Base-by-base conservation (phyloP, 2,329 filamentous ascomycete genomes). In the Xenoacremonium recifei region DNA sequence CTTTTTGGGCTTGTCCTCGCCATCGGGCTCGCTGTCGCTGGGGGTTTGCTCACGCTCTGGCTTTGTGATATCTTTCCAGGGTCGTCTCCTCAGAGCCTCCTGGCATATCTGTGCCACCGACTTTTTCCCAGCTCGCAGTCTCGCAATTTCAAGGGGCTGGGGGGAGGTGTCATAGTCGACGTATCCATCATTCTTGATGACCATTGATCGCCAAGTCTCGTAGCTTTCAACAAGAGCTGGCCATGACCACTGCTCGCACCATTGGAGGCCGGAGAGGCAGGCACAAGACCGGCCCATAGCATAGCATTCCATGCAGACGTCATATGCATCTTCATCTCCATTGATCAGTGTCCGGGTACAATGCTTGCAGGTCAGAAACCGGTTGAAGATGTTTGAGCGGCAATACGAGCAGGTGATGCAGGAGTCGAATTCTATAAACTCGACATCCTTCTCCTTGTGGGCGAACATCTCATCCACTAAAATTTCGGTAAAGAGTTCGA, bases 271-370 rank as follows among this genome's bases (percentile, higher is more conserved):
- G 4, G 91, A 95, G 37, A 95, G 78, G 59, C 93, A 99, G 3
- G 80, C 81, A 61, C 93, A 99, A 34, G 91, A 96, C 38, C 93
- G 82, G 17, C 93, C 93, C 87, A 97, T 95, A n/a, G 84, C 87
- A 60, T 95, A 99, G 61, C 93, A 99, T 54, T 99, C 93, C 87
- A 99, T 91, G 60, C 93, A 99, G 17, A 99, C 77, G 62, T 99
- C 93, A 61, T 97, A 99, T 0, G 88, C 88, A 59, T 97, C 88
- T 41, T 89, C 85, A 13, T 77, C 80, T 21, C 82, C 87, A 45
- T 78, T 77, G 10, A 78, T 71, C 16, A 88, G 73, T 36, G 76
- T 72, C 25, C 84, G 76, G 34, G 89, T 79, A 62, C 93, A 99
- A 39, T 84, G 79, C 44, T 89, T 89, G 70, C 93, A 99, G 4